These are phyloP conservation scores for Umbellularia californica DNA, from an alignment of 164 flowering plant species.

Conservation along the genomic window DNA sequence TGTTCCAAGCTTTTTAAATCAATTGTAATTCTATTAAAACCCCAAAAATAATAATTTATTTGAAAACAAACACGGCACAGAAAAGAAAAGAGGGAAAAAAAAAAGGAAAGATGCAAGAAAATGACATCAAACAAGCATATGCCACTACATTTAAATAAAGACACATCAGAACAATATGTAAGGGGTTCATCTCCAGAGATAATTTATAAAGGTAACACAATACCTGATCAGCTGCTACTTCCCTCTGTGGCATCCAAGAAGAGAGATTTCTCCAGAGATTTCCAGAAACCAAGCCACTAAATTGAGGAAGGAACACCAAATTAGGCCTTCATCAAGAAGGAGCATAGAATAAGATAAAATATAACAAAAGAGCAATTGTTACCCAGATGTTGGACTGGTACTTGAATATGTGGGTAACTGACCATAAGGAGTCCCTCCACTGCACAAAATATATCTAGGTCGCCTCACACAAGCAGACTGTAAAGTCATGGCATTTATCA, in stretches of 20 bases:
- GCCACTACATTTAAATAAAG: too few relatives aligned
- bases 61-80: neutral
- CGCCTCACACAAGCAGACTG: conserved; percentile 84
- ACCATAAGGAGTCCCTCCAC: conserved; percentile 69
- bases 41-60: neutral
- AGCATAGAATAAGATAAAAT: neutral
- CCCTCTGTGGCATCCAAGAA: conserved; percentile 89
- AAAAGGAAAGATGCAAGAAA: neutral
- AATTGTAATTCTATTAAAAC: neutral
- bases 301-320: conserved; percentile 2
- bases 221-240: conserved; percentile 57
- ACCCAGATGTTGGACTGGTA: conserved; percentile 63
- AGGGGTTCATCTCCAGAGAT: neutral
- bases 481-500: conserved; percentile 13
- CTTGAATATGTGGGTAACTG: conserved; percentile 73
- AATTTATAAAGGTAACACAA: neutral
- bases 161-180: neutral
- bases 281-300: conserved; percentile 58
- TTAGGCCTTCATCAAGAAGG: neutral
- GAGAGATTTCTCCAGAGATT: conserved; percentile 73
- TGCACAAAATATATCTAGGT: conserved; percentile 82
- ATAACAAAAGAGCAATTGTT: conserved; percentile 1
- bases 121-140: neutral
- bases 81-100: neutral
- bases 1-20: neutral